A percentile compares a stretch with the other conserved stretches of the same genome.
These are phyloP conservation scores for Pythium aphanidermatum DNA, from an alignment of 352 stramenopile genomes.

Conservation along the genomic window DNA sequence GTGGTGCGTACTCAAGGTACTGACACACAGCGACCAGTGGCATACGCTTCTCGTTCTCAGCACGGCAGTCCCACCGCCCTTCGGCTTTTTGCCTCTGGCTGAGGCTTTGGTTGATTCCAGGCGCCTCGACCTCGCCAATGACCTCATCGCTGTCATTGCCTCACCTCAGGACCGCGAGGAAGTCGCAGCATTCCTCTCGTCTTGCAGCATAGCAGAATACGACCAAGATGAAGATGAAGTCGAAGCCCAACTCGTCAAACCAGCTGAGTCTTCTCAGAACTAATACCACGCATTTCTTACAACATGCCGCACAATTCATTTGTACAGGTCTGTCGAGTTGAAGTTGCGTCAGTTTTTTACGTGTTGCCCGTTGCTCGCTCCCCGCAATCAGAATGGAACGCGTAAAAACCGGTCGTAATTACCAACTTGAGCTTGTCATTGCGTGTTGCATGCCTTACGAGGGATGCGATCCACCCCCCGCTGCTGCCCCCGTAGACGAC, in stretches of 20 bases:
- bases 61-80: conserved; percentile 26
- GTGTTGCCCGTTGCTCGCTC: no score
- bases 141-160: conserved; percentile 30
- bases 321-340: conserved; percentile 5
- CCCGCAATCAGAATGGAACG: no score
- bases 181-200: conserved; percentile 22
- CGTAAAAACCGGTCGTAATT: conserved; percentile 15
- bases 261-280: no score
- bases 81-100: conserved; percentile 36
- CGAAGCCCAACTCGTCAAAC: no score
- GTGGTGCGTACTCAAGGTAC: conserved; percentile 37
- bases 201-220: conserved; percentile 17
- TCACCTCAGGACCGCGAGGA: conserved; percentile 25
- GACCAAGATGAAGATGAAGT: not conserved
- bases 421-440: conserved; percentile 20
- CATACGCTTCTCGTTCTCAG: conserved; percentile 35
- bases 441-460: no score
- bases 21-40: conserved; percentile 44
- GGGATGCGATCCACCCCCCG: no score
- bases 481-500: conserved; percentile 22
- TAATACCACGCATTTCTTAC: no score
- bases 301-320: conserved; percentile 1
- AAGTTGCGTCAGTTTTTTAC: no score
- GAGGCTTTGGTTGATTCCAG: conserved; percentile 44
- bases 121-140: conserved; percentile 27